Evolutionary conservation across 2,329 filamentous ascomycete species (phyloP).

Genomic region (Decorospora gaudefroyi): DNA sequence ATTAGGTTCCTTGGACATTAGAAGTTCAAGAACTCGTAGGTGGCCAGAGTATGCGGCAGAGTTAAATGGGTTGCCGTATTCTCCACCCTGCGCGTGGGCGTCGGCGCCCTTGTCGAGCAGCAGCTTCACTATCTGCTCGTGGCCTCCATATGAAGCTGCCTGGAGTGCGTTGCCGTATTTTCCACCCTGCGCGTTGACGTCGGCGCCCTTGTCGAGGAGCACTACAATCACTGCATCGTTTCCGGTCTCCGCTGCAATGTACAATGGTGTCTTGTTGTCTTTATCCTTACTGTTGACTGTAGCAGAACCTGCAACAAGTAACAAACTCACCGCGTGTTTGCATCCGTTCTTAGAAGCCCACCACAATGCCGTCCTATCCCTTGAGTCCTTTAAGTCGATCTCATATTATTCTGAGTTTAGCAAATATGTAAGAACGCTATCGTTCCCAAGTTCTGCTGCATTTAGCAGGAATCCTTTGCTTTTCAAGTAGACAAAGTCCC

Average conservation of each 20-base stretch:
- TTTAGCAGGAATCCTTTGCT: constrained; percentile 26
- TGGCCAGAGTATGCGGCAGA: not conserved
- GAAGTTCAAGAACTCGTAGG: not conserved
- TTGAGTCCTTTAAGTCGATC: constrained; percentile 13
- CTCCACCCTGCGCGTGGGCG: not conserved
- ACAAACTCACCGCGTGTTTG: not conserved
- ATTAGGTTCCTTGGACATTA: not conserved
- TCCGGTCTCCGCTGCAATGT: constrained; percentile 4
- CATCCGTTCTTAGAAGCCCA: constrained; percentile 12
- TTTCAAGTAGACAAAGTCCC: constrained; percentile 17
- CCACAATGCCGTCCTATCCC: constrained; percentile 9
- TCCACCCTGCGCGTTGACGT: not conserved
- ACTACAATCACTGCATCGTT: constrained; percentile 2
- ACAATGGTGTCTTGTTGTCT: constrained; percentile 8
- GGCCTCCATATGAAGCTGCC: not conserved
- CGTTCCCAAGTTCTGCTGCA: constrained; percentile 28
- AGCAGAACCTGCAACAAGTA: constrained; percentile 6
- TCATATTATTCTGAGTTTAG: constrained; percentile 22
- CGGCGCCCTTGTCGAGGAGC: constrained; percentile 4
- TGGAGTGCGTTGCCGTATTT: not conserved
- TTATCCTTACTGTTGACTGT: constrained; percentile 7
- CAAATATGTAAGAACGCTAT: constrained; percentile 24
- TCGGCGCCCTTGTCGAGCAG: not conserved
- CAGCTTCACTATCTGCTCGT: not conserved
- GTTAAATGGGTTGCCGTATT: constrained; percentile 1